Evolutionary conservation across 2,329 filamentous ascomycete species (phyloP).

Genomic region (Grosmannia clavigera): DNA sequence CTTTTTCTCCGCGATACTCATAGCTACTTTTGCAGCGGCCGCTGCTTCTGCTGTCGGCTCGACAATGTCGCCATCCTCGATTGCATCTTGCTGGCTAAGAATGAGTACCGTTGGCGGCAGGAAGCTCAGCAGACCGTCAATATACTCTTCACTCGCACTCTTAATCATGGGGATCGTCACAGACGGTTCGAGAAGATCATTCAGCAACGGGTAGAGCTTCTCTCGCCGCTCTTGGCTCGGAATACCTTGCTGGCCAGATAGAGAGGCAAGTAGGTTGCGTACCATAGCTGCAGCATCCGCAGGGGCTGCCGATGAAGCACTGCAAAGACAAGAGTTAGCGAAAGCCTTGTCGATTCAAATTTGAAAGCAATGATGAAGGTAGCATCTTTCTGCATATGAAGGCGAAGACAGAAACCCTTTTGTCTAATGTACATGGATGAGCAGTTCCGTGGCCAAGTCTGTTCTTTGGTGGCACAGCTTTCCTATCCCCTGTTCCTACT

Average conservation of each 20-base stretch:
- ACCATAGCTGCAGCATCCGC: constrained; percentile 66
- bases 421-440: not conserved
- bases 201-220: constrained; percentile 68
- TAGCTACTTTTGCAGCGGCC: constrained; percentile 60
- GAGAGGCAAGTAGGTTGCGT: constrained; percentile 76
- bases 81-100: constrained; percentile 55
- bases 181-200: constrained; percentile 68
- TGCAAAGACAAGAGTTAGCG: constrained; percentile 20
- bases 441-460: not conserved
- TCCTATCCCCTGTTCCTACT: not conserved
- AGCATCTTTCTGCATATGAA: not conserved
- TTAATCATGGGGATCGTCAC: constrained; percentile 70
- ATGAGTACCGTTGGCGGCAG: constrained; percentile 70
- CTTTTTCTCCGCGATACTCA: constrained; percentile 68
- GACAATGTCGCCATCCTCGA: constrained; percentile 32
- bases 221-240: constrained; percentile 33
- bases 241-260: constrained; percentile 42
- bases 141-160: constrained; percentile 45
- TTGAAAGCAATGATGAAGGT: not conserved
- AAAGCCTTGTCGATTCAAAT: not conserved
- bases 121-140: constrained; percentile 64
- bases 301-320: constrained; percentile 44
- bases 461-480: not conserved
- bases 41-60: constrained; percentile 58
- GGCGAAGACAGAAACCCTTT: not conserved